phyloP scores from a whole-genome alignment of 2,329 filamentous ascomycete species.

The Xylaria sp. region DNA sequence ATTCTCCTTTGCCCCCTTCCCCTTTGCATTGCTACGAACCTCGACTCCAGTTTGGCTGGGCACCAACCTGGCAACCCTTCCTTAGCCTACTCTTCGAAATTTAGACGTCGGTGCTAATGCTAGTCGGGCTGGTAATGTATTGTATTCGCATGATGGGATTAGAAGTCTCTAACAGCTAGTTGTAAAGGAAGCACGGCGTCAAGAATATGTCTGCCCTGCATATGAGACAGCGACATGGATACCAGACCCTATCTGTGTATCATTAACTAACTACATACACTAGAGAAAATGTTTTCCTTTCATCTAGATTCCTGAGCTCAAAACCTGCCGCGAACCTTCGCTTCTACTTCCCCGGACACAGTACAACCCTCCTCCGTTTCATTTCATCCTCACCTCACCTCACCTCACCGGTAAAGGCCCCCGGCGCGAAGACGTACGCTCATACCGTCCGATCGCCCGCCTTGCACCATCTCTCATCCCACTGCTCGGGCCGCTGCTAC shows the following conservation, averaged over 20 bases:
- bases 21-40: no score
- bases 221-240: background rate
- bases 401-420: slow-evolving; percentile 5
- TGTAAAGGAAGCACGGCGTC: background rate
- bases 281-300: background rate
- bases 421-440: slow-evolving; percentile 9
- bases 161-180: background rate
- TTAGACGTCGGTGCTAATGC: no score
- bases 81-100: no score
- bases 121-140: no score
- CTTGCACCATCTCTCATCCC: slow-evolving; percentile 23
- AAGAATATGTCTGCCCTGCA: background rate
- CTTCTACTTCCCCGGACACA: no score
- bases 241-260: background rate
- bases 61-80: no score
- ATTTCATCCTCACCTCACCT: no score
- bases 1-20: no score
- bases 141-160: background rate
- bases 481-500: slow-evolving; percentile 2
- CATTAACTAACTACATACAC: background rate
- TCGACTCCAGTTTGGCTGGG: no score
- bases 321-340: background rate
- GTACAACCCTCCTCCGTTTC: background rate
- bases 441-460: slow-evolving; percentile 19
- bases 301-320: background rate